phyloP scores from a whole-genome alignment of 1,284 basidiomycete genomes.

The Ustilago bromivora region DNA sequence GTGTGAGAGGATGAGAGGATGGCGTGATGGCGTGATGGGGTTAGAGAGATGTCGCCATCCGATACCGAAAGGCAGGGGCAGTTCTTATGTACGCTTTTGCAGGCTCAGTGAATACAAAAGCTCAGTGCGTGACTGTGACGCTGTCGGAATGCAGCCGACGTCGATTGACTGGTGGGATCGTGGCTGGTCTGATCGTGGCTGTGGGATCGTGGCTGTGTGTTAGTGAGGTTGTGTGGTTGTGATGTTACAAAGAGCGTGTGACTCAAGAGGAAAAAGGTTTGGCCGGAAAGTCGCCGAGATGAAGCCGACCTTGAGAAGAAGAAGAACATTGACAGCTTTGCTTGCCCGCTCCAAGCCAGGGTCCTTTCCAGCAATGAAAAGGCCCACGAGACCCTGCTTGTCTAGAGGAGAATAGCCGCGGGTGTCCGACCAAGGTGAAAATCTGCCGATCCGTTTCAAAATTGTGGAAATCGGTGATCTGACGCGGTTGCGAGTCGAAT shows the following conservation, averaged over 20 bases:
- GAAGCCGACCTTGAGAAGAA: conserved; percentile 16
- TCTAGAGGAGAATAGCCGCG: no score
- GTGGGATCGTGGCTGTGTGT: not conserved
- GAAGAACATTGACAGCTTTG: no score
- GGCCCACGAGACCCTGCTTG: no score
- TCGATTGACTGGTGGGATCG: not conserved
- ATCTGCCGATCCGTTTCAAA: no score
- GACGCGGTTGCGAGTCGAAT: no score
- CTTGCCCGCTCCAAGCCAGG: not conserved
- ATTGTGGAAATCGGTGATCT: no score
- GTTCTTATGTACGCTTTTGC: conserved; percentile 3
- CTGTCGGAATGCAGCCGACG: not conserved
- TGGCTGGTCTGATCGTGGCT: not conserved
- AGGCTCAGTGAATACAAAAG: no score
- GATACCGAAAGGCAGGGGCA: not conserved
- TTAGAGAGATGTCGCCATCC: conserved; percentile 13
- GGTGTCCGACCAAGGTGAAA: no score
- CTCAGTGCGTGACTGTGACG: not conserved
- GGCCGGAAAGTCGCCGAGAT: conserved; percentile 33
- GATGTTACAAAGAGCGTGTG: conserved; percentile 3
- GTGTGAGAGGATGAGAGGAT: not conserved
- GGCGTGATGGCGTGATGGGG: conserved; percentile 15
- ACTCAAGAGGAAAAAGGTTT: conserved; percentile 1
- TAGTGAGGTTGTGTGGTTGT: not conserved
- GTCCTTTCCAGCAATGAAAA: not conserved